Conservation (phyloP, 2,329 filamentous ascomycete species). For the Diplocarpon rosae region DNA sequence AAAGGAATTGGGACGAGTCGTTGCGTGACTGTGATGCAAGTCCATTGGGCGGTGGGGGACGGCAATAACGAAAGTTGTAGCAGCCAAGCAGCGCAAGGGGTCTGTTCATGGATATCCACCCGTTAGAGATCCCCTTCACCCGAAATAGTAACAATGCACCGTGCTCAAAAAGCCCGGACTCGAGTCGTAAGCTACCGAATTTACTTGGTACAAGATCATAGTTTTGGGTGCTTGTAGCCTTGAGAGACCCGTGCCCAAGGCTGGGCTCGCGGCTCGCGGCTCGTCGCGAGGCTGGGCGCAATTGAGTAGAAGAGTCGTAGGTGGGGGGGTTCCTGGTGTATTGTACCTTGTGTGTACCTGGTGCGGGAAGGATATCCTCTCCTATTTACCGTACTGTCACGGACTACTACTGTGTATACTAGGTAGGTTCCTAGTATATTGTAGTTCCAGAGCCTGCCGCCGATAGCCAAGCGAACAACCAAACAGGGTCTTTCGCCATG, state of each 20-base stretch:
- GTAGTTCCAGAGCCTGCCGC: constrained; percentile 6
- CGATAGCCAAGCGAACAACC: constrained; percentile 1
- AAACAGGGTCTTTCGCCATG: not conserved
- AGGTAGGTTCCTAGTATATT: too few relatives aligned
- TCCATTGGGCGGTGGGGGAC: constrained; percentile 8
- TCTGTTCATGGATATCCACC: constrained; percentile 6
- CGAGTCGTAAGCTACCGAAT: too few relatives aligned
- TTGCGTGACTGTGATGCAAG: too few relatives aligned
- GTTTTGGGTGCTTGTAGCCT: not conserved
- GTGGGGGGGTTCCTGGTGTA: too few relatives aligned
- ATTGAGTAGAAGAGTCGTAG: too few relatives aligned
- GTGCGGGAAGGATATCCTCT: too few relatives aligned
- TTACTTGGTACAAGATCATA: too few relatives aligned
- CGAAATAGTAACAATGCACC: constrained; percentile 7
- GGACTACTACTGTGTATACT: too few relatives aligned
- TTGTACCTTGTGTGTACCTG: too few relatives aligned
- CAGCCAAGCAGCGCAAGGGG: constrained; percentile 4
- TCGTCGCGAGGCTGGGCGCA: too few relatives aligned
- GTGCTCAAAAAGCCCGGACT: not conserved
- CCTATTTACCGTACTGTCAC: too few relatives aligned
- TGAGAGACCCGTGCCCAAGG: constrained; percentile 10
- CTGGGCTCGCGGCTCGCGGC: too few relatives aligned
- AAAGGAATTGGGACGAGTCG: constrained; percentile 4
- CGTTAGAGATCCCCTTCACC: constrained; percentile 4
- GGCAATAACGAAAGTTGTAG: constrained; percentile 2